phyloP scores from a whole-genome alignment of 2,329 filamentous ascomycete species.

The Trichoderma pleuroti region DNA sequence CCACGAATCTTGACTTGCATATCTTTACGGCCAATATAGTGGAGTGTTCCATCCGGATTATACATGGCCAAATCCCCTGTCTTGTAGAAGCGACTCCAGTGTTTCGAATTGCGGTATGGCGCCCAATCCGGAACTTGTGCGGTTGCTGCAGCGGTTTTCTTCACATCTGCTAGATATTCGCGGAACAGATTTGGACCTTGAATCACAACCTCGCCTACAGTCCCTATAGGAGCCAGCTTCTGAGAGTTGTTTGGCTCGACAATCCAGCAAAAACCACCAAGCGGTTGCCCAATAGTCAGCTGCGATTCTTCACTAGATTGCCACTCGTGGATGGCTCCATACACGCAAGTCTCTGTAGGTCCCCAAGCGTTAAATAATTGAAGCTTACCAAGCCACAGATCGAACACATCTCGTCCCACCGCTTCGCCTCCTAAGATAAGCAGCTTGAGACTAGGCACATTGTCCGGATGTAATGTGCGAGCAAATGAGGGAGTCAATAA shows the following conservation, averaged over 20 bases:
- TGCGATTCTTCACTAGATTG: background rate
- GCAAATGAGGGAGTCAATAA: conserved; percentile 4
- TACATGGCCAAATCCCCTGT: conserved; percentile 8
- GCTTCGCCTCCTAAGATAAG: background rate
- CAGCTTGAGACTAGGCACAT: background rate
- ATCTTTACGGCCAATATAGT: conserved; percentile 3
- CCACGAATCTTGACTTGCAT: conserved; percentile 5
- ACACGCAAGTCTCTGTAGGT: conserved; percentile 8
- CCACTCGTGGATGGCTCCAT: conserved; percentile 14
- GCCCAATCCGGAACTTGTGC: conserved; percentile 6
- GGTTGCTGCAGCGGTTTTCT: background rate
- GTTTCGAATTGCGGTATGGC: background rate
- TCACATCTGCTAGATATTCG: conserved; percentile 4
- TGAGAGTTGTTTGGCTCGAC: conserved; percentile 5
- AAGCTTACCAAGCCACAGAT: conserved; percentile 7
- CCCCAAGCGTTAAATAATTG: conserved; percentile 3
- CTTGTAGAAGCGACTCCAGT: conserved; percentile 12
- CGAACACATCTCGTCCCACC: background rate
- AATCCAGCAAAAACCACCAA: conserved; percentile 18
- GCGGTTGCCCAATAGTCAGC: background rate
- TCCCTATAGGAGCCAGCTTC: conserved; percentile 7
- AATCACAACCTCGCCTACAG: conserved; percentile 13
- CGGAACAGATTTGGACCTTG: conserved; percentile 9
- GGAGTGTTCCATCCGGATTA: background rate
- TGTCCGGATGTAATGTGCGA: background rate